Evolutionary conservation across 768 basidiomycete species (phyloP).

Genomic region (Paxillus ammoniavirescens): DNA sequence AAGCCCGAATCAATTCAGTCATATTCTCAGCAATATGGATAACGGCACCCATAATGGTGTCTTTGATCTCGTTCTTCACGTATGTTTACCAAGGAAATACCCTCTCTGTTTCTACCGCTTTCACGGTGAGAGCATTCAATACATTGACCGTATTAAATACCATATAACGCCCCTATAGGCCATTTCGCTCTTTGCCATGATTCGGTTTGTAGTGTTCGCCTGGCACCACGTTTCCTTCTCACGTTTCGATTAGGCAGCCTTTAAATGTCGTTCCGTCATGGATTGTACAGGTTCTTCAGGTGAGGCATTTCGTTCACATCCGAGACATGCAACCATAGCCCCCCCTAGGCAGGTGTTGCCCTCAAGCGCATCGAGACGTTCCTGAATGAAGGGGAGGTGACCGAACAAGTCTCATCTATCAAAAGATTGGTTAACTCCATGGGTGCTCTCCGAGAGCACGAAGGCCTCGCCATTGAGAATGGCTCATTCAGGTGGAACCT

Average conservation of each 20-base stretch:
- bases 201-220: constrained; percentile 42
- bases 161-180: constrained; percentile 35
- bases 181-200: constrained; percentile 80
- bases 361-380: constrained; percentile 54
- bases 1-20: constrained; percentile 65
- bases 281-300: constrained; percentile 70
- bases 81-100: constrained; percentile 68
- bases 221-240: not conserved
- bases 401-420: constrained; percentile 49
- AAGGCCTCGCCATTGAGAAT: constrained; percentile 43
- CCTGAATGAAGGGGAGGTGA: constrained; percentile 56
- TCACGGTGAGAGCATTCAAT: constrained; percentile 44
- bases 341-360: constrained; percentile 44
- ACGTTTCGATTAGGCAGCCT: constrained; percentile 41
- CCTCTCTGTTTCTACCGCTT: constrained; percentile 73
- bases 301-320: not conserved
- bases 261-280: constrained; percentile 75
- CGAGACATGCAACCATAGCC: too few relatives aligned
- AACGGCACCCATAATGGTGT: constrained; percentile 70
- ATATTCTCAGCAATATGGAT: constrained; percentile 71
- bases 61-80: constrained; percentile 71
- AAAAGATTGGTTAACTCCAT: constrained; percentile 33
- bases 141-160: not conserved
- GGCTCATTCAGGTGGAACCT: constrained; percentile 55
- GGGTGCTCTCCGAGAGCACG: constrained; percentile 13